Base-by-base conservation (phyloP, 257 asterid species). In the Nyctanthes arbortristis region DNA sequence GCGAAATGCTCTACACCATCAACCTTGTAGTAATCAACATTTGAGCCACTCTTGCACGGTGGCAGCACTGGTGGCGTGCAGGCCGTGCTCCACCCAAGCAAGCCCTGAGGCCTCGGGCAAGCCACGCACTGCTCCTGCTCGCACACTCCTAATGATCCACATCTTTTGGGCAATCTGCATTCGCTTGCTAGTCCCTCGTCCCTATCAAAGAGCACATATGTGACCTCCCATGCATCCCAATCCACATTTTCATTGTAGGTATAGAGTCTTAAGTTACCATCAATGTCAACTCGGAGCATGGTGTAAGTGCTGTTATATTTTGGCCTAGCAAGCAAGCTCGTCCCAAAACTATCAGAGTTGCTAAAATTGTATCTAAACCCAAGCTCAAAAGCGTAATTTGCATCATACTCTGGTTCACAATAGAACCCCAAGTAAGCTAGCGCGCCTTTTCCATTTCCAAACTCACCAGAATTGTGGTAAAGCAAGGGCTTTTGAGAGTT, bases 51-150 rank as follows among this genome's bases (percentile, higher is more conserved):
- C 52, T 37, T 68, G 56, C 89, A 84, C 29, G 83, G 70, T 14
- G 80, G 80, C 61, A 80, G 18, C 27, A 1, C 9, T 4, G 82
- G 85, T 2, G 87, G 79, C n/a, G 58, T 63, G 12, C 82, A 83
- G 9, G 12, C 63, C 45, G 69, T 64, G 80, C 77, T 84, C 87
- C 89, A 81, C 29, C 83, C 92, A 12, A 66, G 20, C 68, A 79
- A 63, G 9, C 86, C 89, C 7, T 54, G 74, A 4, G 79, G 75
- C 11, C 36, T 72, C 1, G 89, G 88, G 56, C 88, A 78, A 7
- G 85, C 82, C 2, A 86, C 81, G 30, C 92, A 86, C 22, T 82
- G 86, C 54, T 73, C 62, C 10, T 56, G 82, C 2, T 80, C 82
- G 55, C 79, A 81, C 3, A 81, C 75, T 0, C 85, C 89, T 14